Evolutionary conservation across 192 early-diverging fungal species (phyloP).

Genomic region (Coemansia sp.): DNA sequence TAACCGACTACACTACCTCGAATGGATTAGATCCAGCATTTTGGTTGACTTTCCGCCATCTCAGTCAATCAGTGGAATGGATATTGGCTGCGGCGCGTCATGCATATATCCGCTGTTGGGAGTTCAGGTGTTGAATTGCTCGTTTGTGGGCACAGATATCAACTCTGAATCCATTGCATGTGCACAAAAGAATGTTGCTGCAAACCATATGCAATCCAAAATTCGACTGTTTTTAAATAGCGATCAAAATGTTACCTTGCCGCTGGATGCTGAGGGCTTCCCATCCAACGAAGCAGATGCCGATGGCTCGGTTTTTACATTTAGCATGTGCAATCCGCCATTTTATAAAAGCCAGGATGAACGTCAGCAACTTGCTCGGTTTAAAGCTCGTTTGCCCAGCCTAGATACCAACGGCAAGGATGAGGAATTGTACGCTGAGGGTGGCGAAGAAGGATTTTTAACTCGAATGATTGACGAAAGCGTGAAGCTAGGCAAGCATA

Average conservation of each 20-base stretch:
- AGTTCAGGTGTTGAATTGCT: slow-evolving; percentile 59
- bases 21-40: slow-evolving; percentile 24
- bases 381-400: slow-evolving; percentile 57
- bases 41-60: slow-evolving; percentile 10
- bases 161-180: slow-evolving; percentile 59
- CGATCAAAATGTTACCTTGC: slow-evolving; percentile 11
- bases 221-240: slow-evolving; percentile 60
- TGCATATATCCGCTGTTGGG: slow-evolving; percentile 90
- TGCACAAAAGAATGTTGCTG: slow-evolving; percentile 63
- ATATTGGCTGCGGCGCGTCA: slow-evolving; percentile 78
- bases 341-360: slow-evolving; percentile 70
- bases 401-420: slow-evolving; percentile 58
- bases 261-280: slow-evolving; percentile 7
- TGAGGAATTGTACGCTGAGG: slow-evolving; percentile 75
- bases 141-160: slow-evolving; percentile 77
- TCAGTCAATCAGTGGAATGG: slow-evolving; percentile 9
- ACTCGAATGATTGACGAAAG: slow-evolving; percentile 69
- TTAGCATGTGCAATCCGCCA: slow-evolving; percentile 92
- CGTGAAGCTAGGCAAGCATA: slow-evolving; percentile 20
- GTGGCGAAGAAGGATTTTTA: slow-evolving; percentile 78
- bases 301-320: slow-evolving; percentile 46
- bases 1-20: slow-evolving; percentile 34
- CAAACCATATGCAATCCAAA: slow-evolving; percentile 59
- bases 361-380: slow-evolving; percentile 45
- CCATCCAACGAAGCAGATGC: slow-evolving; percentile 21